Evolutionary conservation across 2,329 filamentous ascomycete genomes (phyloP).

Genomic region (Hypocreales sp.): DNA sequence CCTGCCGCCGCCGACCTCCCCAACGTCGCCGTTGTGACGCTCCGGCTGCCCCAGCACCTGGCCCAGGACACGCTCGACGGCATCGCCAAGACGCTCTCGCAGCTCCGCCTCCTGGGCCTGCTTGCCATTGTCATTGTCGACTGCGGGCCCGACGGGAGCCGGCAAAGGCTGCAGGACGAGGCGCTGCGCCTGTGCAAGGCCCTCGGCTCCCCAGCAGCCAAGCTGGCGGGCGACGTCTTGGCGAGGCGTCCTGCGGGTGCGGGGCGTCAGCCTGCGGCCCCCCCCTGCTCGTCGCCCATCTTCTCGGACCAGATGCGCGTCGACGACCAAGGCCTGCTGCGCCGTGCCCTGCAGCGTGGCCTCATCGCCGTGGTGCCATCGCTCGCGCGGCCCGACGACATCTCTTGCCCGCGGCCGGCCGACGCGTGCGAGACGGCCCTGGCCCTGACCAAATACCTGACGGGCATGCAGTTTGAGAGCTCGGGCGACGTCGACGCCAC

Average conservation of each 20-base stretch:
- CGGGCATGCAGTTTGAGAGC: conserved; percentile 39
- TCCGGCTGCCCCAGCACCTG: conserved; percentile 58
- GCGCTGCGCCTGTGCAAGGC: conserved; percentile 59
- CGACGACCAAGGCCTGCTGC: conserved; percentile 15
- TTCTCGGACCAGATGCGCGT: conserved; percentile 13
- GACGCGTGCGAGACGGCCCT: conserved; percentile 50
- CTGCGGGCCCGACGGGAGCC: conserved; percentile 30
- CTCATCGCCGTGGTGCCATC: conserved; percentile 23
- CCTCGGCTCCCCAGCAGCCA: conserved; percentile 55
- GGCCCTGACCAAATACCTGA: conserved; percentile 62
- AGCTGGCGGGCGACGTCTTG: conserved; percentile 41
- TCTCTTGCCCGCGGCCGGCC: conserved; percentile 20
- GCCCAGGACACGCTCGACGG: conserved; percentile 55
- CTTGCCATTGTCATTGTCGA: conserved; percentile 74
- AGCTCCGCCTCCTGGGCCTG: conserved; percentile 70
- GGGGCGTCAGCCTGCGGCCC: not conserved
- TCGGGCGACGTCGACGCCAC: conserved; percentile 8
- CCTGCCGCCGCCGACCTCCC: conserved; percentile 4
- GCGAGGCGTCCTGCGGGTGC: conserved; percentile 3
- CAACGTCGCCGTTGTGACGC: conserved; percentile 71
- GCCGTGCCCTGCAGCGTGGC: conserved; percentile 15
- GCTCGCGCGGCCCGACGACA: conserved; percentile 25
- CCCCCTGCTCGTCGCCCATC: conserved; percentile 5
- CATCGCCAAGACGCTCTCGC: conserved; percentile 69
- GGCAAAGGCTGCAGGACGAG: conserved; percentile 39